Evolutionary conservation across 495 filamentous ascomycete genomes (phyloP).

Genomic region (Xanthoparmelia taractica): DNA sequence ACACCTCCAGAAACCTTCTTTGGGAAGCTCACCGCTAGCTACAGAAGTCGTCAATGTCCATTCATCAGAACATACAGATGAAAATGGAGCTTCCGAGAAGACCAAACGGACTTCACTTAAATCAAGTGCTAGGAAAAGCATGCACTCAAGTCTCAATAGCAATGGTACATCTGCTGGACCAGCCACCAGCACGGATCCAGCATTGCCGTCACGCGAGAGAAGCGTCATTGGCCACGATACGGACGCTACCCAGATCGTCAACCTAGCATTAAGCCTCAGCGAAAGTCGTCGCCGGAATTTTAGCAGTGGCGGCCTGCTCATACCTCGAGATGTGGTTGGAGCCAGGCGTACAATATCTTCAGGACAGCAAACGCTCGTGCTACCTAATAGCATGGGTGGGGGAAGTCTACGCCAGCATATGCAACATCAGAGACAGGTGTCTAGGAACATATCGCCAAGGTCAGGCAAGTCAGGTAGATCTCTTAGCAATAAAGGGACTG

Average conservation of each 20-base stretch:
- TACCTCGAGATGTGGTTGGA: conserved; percentile 33
- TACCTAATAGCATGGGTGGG: conserved; percentile 28
- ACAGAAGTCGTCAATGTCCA: conserved; percentile 22
- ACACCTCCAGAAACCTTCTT: conserved; percentile 13
- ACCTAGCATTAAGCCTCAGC: conserved; percentile 79
- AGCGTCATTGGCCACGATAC: conserved; percentile 45
- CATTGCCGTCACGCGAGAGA: neutral
- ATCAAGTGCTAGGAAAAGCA: conserved; percentile 8
- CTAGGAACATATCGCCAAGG: conserved; percentile 51
- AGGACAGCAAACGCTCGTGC: conserved; percentile 10
- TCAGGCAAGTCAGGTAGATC: conserved; percentile 17
- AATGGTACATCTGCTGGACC: conserved; percentile 9
- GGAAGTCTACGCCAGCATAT: conserved; percentile 57
- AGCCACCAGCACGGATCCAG: neutral
- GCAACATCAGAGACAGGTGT: conserved; percentile 53
- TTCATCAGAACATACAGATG: neutral
- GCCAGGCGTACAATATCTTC: conserved; percentile 29
- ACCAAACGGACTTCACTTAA: conserved; percentile 3
- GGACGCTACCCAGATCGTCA: conserved; percentile 81
- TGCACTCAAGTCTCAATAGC: conserved; percentile 9
- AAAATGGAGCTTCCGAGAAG: neutral
- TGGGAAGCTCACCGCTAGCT: conserved; percentile 27
- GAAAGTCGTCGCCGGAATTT: conserved; percentile 62
- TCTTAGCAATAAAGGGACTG: conserved; percentile 6
- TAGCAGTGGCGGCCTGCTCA: conserved; percentile 30